phyloP scores from a whole-genome alignment of 2,329 filamentous ascomycete species.

The Biscogniauxia marginata region DNA sequence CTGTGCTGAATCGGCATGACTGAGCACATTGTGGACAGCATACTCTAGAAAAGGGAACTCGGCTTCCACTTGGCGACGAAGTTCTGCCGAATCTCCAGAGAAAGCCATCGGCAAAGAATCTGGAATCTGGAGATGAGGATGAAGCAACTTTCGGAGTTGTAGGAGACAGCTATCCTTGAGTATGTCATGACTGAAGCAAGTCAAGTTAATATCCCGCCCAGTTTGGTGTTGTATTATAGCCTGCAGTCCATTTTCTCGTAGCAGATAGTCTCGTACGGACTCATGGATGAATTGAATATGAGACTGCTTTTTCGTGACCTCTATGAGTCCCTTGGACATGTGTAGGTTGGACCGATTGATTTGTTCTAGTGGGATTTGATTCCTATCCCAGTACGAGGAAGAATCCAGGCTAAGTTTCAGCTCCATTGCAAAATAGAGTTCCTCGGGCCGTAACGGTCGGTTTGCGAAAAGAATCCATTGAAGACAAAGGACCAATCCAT shows the following conservation, averaged over 20 bases:
- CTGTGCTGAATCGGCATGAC: constrained; percentile 37
- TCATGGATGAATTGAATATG: constrained; percentile 54
- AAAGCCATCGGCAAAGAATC: constrained; percentile 7
- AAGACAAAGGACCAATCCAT: constrained; percentile 45
- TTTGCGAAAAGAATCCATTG: constrained; percentile 54
- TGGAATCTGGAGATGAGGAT: constrained; percentile 13
- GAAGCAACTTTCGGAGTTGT: constrained; percentile 35
- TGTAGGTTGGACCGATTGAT: constrained; percentile 38
- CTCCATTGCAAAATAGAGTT: constrained; percentile 46
- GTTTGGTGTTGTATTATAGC: constrained; percentile 13
- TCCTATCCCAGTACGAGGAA: constrained; percentile 26
- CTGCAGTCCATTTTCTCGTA: constrained; percentile 35
- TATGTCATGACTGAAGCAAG: constrained; percentile 39
- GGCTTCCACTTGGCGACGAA: constrained; percentile 16
- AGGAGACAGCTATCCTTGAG: constrained; percentile 44
- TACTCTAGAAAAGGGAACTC: constrained; percentile 48
- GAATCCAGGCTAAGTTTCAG: constrained; percentile 20
- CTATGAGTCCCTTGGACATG: constrained; percentile 51
- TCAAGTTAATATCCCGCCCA: constrained; percentile 27
- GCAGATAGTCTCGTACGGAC: constrained; percentile 48
- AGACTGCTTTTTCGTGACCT: constrained; percentile 35
- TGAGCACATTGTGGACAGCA: constrained; percentile 38
- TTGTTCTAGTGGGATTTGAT: constrained; percentile 9
- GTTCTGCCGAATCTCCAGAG: constrained; percentile 12
- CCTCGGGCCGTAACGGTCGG: constrained; percentile 39